Conservation (phyloP, 2,329 filamentous ascomycete species). For the Nectriaceae sp. region DNA sequence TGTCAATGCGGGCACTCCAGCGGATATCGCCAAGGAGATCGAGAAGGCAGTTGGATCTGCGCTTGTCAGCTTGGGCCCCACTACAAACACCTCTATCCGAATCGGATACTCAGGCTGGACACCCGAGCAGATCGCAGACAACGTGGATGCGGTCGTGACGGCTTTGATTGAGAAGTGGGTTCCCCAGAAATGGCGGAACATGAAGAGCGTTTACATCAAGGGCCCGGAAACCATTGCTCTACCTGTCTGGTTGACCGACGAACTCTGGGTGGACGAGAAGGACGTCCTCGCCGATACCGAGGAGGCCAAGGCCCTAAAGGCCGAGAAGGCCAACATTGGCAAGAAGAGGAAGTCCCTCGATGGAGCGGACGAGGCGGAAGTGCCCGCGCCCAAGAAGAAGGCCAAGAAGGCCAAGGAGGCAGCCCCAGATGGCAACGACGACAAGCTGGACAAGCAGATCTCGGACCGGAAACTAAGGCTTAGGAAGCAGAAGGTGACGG, state of each 20-base stretch:
- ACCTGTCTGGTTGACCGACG: constrained; percentile 91
- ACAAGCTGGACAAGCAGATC: constrained; percentile 59
- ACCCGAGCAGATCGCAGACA: constrained; percentile 75
- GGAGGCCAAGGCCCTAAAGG: constrained; percentile 47
- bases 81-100: constrained; percentile 77
- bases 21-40: constrained; percentile 77
- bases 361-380: constrained; percentile 46
- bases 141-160: constrained; percentile 71
- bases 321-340: constrained; percentile 58
- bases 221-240: constrained; percentile 83
- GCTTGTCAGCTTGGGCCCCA: constrained; percentile 76
- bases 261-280: constrained; percentile 82
- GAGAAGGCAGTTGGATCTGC: constrained; percentile 75
- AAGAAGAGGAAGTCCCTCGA: constrained; percentile 64
- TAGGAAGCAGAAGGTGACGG: constrained; percentile 60
- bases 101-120: constrained; percentile 77
- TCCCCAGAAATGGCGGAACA: constrained; percentile 83
- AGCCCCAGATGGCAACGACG: constrained; percentile 49
- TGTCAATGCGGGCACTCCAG: constrained; percentile 54
- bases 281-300: constrained; percentile 68
- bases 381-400: constrained; percentile 41
- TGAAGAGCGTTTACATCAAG: constrained; percentile 87
- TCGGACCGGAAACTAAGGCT: constrained; percentile 59
- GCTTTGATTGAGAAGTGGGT: constrained; percentile 77
- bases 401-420: constrained; percentile 34